A percentile compares a stretch with the other conserved stretches of the same genome.
Conservation (phyloP, 371 early-diverging fungal genomes). For the Chytridiales sp. region DNA sequence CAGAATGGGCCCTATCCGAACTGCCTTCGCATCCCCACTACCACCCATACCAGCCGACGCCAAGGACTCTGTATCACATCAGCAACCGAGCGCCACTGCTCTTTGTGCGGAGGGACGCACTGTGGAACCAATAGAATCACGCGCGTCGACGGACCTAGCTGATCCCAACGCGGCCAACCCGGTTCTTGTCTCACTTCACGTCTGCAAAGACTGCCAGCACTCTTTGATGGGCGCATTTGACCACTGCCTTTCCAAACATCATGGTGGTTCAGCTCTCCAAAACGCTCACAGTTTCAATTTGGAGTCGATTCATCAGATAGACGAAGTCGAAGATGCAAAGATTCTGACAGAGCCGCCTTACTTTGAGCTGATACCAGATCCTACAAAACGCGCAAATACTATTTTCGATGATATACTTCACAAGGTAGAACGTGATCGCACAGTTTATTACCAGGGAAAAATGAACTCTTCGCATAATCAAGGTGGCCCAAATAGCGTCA, state of each 20-base stretch:
- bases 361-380: slow-evolving; percentile 45
- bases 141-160: background rate
- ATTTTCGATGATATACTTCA: slow-evolving; percentile 29
- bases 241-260: slow-evolving; percentile 38
- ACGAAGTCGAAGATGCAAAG: slow-evolving; percentile 43
- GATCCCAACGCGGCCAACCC: too few species aligned
- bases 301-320: slow-evolving; percentile 43
- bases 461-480: background rate
- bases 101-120: too few species aligned
- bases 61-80: too few species aligned
- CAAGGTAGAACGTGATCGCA: slow-evolving; percentile 38
- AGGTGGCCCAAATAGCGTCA: slow-evolving; percentile 8
- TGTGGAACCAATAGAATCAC: too few species aligned
- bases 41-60: too few species aligned
- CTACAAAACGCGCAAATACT: slow-evolving; percentile 35
- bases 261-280: slow-evolving; percentile 2
- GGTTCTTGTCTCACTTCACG: slow-evolving; percentile 36
- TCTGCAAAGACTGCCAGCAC: slow-evolving; percentile 43
- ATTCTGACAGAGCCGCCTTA: slow-evolving; percentile 35
- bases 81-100: too few species aligned
- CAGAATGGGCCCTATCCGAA: too few species aligned
- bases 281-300: slow-evolving; percentile 4
- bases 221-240: slow-evolving; percentile 44
- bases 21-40: too few species aligned
- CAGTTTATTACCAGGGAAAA: slow-evolving; percentile 32